Conservation (phyloP, 495 filamentous ascomycete genomes). For the Neohortaea acidophila region DNA sequence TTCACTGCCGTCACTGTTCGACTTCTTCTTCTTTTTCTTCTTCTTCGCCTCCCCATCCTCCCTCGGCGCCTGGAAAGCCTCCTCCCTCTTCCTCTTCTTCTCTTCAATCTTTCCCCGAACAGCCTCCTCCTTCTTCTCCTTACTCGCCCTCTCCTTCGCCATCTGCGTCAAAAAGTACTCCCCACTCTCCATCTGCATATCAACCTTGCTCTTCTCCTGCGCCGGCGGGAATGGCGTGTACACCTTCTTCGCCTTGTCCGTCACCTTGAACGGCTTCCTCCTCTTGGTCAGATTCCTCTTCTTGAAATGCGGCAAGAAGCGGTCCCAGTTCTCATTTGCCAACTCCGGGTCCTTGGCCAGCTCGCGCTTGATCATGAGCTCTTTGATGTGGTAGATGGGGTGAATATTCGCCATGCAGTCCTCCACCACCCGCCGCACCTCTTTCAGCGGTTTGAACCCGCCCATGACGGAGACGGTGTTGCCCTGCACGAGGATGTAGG, state of each 20-base stretch:
- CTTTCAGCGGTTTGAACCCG: constrained; percentile 79
- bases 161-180: constrained; percentile 92
- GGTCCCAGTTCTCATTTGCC: constrained; percentile 78
- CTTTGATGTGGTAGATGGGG: constrained; percentile 88
- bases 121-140: constrained; percentile 64
- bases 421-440: constrained; percentile 75
- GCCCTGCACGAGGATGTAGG: constrained; percentile 91
- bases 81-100: constrained; percentile 70
- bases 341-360: constrained; percentile 89
- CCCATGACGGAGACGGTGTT: constrained; percentile 93
- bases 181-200: constrained; percentile 93
- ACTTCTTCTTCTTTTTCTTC: constrained; percentile 42
- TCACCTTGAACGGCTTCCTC: constrained; percentile 66
- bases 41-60: constrained; percentile 42
- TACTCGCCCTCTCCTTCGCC: constrained; percentile 67
- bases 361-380: constrained; percentile 98
- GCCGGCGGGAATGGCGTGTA: constrained; percentile 68
- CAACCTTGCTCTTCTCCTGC: constrained; percentile 90
- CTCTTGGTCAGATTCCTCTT: constrained; percentile 81
- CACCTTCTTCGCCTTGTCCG: constrained; percentile 82
- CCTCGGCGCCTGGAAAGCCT: constrained; percentile 72
- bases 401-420: constrained; percentile 97
- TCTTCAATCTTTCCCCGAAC: constrained; percentile 74
- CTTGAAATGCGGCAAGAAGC: constrained; percentile 97
- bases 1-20: constrained; percentile 37